Percentiles rank a stretch among this genome's conserved stretches.
Evolutionary conservation across 192 early-diverging fungal genomes (phyloP).

Genomic region (Podila epicladia): DNA sequence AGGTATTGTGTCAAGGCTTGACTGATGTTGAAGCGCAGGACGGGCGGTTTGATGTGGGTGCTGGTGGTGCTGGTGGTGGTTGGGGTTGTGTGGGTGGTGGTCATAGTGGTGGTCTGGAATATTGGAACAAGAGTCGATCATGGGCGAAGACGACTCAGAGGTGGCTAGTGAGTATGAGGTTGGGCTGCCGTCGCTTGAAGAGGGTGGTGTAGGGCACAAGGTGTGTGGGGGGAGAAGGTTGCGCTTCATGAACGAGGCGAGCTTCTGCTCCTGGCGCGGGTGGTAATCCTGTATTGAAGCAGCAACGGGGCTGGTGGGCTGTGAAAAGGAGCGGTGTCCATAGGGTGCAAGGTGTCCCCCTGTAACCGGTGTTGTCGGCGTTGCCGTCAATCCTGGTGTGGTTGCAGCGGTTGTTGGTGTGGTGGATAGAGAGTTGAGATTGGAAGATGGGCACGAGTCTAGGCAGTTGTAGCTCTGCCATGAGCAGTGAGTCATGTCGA

Average conservation of each 20-base stretch:
- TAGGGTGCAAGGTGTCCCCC: neutral
- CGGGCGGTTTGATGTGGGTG: constrained; percentile 7
- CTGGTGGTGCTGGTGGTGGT: constrained; percentile 6
- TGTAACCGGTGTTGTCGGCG: constrained; percentile 31
- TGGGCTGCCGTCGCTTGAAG: neutral
- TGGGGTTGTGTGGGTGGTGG: constrained; percentile 9
- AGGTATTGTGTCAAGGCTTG: constrained; percentile 30
- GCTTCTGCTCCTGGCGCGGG: constrained; percentile 40
- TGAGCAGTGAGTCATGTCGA: constrained; percentile 39
- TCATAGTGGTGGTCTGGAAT: neutral
- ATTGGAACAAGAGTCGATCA: constrained; percentile 18
- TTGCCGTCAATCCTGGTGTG: constrained; percentile 34
- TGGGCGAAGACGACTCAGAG: constrained; percentile 24
- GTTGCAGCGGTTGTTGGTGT: constrained; percentile 42
- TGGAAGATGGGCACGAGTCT: constrained; percentile 28
- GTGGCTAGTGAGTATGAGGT: neutral
- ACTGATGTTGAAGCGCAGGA: constrained; percentile 11
- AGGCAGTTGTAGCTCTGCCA: constrained; percentile 33
- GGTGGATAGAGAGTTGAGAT: constrained; percentile 37
- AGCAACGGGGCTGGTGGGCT: constrained; percentile 42
- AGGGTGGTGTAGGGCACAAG: constrained; percentile 8
- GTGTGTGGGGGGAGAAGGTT: constrained; percentile 48
- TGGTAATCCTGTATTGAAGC: constrained; percentile 50
- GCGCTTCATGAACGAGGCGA: constrained; percentile 48
- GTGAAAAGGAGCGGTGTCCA: constrained; percentile 7